phyloP scores from a whole-genome alignment of 352 stramenopile species.

The Globisporangium nodosum region DNA sequence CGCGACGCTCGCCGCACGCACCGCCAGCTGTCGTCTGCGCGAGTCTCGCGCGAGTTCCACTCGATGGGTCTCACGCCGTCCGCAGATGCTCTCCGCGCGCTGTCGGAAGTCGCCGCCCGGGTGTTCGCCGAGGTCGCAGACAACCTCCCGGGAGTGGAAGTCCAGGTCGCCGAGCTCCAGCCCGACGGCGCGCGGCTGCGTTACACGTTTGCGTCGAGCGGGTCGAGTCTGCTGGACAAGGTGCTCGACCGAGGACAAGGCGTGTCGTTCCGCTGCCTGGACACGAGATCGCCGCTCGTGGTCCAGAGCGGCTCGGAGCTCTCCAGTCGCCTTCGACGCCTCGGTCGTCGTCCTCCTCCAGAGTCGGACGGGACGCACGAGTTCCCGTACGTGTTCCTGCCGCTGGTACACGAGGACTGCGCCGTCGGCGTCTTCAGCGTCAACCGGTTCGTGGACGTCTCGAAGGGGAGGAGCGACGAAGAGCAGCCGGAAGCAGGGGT shows the following conservation, averaged over 20 bases:
- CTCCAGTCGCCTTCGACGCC: conserved; percentile 21
- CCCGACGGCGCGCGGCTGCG: conserved; percentile 29
- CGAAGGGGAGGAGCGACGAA: conserved; percentile 56
- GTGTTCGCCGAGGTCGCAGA: conserved; percentile 43
- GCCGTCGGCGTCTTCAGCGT: conserved; percentile 56
- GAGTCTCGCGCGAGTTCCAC: conserved; percentile 20
- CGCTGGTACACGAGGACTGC: conserved; percentile 61
- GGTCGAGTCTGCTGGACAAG: conserved; percentile 27
- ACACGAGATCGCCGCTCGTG: conserved; percentile 33
- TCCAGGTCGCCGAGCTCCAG: conserved; percentile 57
- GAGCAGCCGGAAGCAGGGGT: conserved; percentile 55
- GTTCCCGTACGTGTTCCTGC: conserved; percentile 58
- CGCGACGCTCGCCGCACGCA: conserved; percentile 29
- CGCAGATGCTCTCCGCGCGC: conserved; percentile 35
- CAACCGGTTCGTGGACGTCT: conserved; percentile 43
- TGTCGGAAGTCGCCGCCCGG: conserved; percentile 31
- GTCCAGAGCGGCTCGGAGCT: conserved; percentile 30
- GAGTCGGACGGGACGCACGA: conserved; percentile 2
- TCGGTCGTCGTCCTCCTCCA: conserved; percentile 8
- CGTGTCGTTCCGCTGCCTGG: conserved; percentile 51
- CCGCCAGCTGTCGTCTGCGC: conserved; percentile 22
- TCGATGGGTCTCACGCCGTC: conserved; percentile 52
- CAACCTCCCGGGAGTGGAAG: conserved; percentile 45
- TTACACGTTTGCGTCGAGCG: conserved; percentile 45
- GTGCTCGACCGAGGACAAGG: conserved; percentile 40